Conservation (phyloP, 2,329 filamentous ascomycete genomes). For the Aspergillus unguis region DNA sequence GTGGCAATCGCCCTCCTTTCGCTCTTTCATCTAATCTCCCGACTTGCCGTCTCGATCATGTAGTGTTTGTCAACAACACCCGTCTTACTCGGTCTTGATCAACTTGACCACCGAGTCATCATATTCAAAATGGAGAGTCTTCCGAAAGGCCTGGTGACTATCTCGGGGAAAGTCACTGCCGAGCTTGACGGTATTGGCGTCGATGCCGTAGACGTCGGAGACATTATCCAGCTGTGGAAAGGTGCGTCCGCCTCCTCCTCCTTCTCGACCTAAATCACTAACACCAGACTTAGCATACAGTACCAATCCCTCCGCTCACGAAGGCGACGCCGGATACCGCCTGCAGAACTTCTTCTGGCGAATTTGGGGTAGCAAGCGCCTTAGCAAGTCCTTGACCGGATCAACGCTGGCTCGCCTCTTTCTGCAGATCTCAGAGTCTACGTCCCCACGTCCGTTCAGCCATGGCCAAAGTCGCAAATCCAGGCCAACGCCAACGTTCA, state of each 20-base stretch:
- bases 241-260: constrained; percentile 33
- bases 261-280: constrained; percentile 8
- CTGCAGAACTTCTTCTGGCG: constrained; percentile 55
- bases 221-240: constrained; percentile 49
- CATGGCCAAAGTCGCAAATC: too few species aligned
- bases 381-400: constrained; percentile 38
- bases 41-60: constrained; percentile 10
- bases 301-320: constrained; percentile 43
- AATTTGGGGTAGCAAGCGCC: constrained; percentile 45
- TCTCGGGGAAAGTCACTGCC: constrained; percentile 35
- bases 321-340: constrained; percentile 40
- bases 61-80: constrained; percentile 7
- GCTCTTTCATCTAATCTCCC: not conserved
- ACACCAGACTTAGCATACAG: constrained; percentile 40
- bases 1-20: constrained; percentile 7
- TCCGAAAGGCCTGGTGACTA: constrained; percentile 43
- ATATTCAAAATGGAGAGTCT: constrained; percentile 35
- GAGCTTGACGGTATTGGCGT: constrained; percentile 39
- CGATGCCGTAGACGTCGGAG: constrained; percentile 40
- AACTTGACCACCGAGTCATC: too few species aligned
- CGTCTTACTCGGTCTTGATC: not conserved
- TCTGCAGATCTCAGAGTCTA: constrained; percentile 40
- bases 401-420: constrained; percentile 44
- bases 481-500: not conserved
- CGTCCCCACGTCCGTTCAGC: not conserved